A percentile compares a stretch with the other conserved stretches of the same genome.
Conservation (phyloP, 345 rosid genomes). For the Brassica carinata region DNA sequence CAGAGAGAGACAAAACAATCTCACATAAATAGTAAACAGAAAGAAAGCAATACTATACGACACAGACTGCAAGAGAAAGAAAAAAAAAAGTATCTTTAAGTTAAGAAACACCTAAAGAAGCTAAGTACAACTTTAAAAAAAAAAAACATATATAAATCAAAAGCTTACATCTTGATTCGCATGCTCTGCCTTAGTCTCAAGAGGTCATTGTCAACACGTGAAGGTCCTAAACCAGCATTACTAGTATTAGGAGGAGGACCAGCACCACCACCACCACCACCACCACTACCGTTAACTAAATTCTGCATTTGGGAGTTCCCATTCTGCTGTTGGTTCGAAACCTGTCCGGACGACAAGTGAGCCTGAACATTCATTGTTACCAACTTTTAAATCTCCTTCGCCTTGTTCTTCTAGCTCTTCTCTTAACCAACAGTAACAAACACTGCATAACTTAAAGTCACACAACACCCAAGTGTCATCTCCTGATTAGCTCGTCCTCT, state of each 20-base stretch:
- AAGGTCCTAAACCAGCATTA: slow-evolving; percentile 42
- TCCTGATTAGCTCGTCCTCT: slow-evolving; percentile 37
- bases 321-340: slow-evolving; percentile 75
- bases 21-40: not conserved
- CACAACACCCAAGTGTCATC: slow-evolving; percentile 43
- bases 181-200: slow-evolving; percentile 47
- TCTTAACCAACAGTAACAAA: slow-evolving; percentile 33
- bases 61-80: not conserved
- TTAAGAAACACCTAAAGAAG: not conserved
- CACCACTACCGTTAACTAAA: slow-evolving; percentile 36
- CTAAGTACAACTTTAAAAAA: not conserved
- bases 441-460: slow-evolving; percentile 40
- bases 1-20: not conserved
- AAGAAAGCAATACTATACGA: not conserved
- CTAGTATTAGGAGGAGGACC: slow-evolving; percentile 14
- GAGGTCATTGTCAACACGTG: slow-evolving; percentile 56
- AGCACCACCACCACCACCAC: slow-evolving; percentile 27
- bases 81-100: not conserved
- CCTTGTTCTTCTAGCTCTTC: slow-evolving; percentile 40
- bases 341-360: slow-evolving; percentile 78
- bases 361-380: slow-evolving; percentile 67
- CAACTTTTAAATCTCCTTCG: slow-evolving; percentile 37
- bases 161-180: slow-evolving; percentile 63
- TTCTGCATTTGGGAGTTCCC: slow-evolving; percentile 76
- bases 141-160: not conserved